Evolutionary conservation across 768 basidiomycete species (phyloP).

Genomic region (Termitomyces sp.): DNA sequence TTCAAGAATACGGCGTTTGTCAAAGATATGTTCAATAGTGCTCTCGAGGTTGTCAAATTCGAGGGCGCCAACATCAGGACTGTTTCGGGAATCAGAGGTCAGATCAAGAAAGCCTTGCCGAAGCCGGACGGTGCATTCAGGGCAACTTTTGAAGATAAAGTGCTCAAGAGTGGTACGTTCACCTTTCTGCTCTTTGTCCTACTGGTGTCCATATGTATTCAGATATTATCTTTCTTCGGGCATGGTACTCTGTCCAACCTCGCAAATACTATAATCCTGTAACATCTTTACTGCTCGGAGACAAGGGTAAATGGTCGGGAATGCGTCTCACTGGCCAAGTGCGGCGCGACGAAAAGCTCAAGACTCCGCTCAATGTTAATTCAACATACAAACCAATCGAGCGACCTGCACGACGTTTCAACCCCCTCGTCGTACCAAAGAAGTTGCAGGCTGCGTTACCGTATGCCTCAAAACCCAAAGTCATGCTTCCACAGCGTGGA

Average conservation of each 20-base stretch:
- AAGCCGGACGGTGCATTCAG: conserved; percentile 95
- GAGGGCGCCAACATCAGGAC: conserved; percentile 97
- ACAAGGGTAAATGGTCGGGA: conserved; percentile 82
- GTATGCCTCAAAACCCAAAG: conserved; percentile 88
- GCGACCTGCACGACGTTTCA: conserved; percentile 81
- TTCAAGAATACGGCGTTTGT: conserved; percentile 99
- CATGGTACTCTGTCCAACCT: conserved; percentile 96
- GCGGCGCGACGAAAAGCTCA: conserved; percentile 76
- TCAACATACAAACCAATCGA: conserved; percentile 86
- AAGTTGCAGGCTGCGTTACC: conserved; percentile 90
- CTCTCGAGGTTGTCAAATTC: conserved; percentile 96
- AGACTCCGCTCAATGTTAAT: conserved; percentile 76
- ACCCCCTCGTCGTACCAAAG: conserved; percentile 81
- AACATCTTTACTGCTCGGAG: conserved; percentile 79
- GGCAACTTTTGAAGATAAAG: conserved; percentile 97
- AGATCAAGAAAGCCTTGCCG: conserved; percentile 92
- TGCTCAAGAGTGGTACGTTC: conserved; percentile 86
- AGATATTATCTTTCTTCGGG: conserved; percentile 94
- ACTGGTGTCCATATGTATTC: background rate
- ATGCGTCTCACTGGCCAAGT: conserved; percentile 97
- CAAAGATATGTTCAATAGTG: conserved; percentile 93
- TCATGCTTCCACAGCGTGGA: conserved; percentile 66
- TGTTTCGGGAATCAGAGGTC: conserved; percentile 93
- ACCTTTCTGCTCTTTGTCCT: background rate
- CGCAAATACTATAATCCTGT: conserved; percentile 97